phyloP scores from a whole-genome alignment of 2,329 filamentous ascomycete genomes.

The Pestalotiopsis sp. region DNA sequence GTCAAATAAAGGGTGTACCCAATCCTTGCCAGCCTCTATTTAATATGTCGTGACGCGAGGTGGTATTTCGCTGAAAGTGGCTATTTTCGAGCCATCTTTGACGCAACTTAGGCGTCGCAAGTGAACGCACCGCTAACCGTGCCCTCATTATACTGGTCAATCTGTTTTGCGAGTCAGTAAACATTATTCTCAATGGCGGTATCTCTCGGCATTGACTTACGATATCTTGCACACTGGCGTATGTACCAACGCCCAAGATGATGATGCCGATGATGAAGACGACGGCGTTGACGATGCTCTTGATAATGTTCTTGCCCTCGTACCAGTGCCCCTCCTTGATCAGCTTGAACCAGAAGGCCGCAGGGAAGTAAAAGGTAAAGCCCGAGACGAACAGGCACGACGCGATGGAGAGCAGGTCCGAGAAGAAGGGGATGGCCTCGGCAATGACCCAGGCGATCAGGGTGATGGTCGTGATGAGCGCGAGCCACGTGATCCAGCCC shows the following conservation, averaged over 20 bases:
- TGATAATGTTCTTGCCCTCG: slow-evolving; percentile 28
- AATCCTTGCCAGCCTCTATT: too few species aligned
- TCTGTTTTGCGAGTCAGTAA: background rate
- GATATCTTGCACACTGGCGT: slow-evolving; percentile 34
- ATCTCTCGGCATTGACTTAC: slow-evolving; percentile 23
- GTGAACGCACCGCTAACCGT: slow-evolving; percentile 7
- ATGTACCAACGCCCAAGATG: slow-evolving; percentile 34
- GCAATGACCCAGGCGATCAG: slow-evolving; percentile 71
- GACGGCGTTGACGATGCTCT: slow-evolving; percentile 24
- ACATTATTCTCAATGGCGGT: rapidly evolving
- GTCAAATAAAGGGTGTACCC: too few species aligned
- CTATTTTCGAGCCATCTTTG: too few species aligned
- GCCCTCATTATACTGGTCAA: slow-evolving; percentile 4
- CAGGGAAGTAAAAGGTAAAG: slow-evolving; percentile 40
- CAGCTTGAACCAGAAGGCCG: slow-evolving; percentile 36
- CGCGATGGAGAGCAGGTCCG: slow-evolving; percentile 60
- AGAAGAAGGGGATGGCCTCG: slow-evolving; percentile 74
- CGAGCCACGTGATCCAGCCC: slow-evolving; percentile 53
- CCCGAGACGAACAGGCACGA: slow-evolving; percentile 54
- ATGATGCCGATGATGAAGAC: slow-evolving; percentile 33
- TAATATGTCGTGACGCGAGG: too few species aligned
- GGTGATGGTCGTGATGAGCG: slow-evolving; percentile 60
- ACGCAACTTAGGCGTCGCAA: background rate
- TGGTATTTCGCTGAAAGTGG: too few species aligned
- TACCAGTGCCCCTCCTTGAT: slow-evolving; percentile 31